Evolutionary conservation across 768 basidiomycete genomes (phyloP), one percentile per base, ranked within the genome.

Genomic region (Psilocybe cubensis): DNA sequence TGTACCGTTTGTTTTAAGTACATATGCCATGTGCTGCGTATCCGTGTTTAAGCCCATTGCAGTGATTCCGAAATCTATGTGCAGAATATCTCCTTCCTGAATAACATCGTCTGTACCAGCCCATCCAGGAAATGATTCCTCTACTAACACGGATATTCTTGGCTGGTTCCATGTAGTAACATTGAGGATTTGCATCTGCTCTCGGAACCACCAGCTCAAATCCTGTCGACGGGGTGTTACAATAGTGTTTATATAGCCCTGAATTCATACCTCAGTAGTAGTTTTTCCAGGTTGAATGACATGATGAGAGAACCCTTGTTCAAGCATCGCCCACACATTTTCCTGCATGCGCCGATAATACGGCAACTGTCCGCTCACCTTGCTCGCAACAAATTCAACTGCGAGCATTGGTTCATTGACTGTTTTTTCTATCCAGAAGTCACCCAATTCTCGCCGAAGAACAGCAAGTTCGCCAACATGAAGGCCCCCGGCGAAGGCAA

Each of bases 31-130:
- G 57, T 83, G 82, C 60, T 83, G 83, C 0, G 80, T 80, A 62
- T 84, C 83, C 27, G 82, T 84, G 60, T 83, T 81, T 70, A 84
- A 64, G 27, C 78, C 77, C 76, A 83, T 77, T 6, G 80, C 80
- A 23, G 77, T 79, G 55, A 84, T 79, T 1, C 83, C 82, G 61
- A 81, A 82, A 64, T 84, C 81, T 51, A 81, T 80, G 63, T 84
- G 82, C 18, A 84, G 70, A 58, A 83, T 72, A 63, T 83, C 80
- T 44, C 81, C 80, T 65, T 74, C 74, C 25, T 72, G 72, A 58
- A 80, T 81, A 40, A 73, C 67, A 59, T 73, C 69, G 21, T 71
- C 65, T 5, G 74, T 75, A 14, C 75, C 79, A 41, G 68, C 67
- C 76, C 78, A 78, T 20, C 76, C 72, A 49, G 82, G 74, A 68